These are phyloP conservation scores for Pleurotus tuber-regium DNA, from an alignment of 768 basidiomycete genomes.

Conservation along the genomic window DNA sequence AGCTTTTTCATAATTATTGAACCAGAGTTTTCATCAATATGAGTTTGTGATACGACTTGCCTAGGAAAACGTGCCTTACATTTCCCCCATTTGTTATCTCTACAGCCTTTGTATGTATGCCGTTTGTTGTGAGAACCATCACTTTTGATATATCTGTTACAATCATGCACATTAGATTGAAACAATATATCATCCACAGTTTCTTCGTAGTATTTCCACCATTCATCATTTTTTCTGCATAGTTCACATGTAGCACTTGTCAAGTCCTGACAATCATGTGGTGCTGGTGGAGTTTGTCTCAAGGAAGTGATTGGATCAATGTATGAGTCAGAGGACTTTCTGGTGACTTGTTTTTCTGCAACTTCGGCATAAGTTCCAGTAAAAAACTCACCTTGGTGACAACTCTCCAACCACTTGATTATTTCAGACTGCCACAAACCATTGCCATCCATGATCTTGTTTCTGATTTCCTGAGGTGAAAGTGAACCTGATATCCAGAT, in stretches of 20 bases:
- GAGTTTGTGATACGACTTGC: slow-evolving; percentile 5
- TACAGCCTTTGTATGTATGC: background rate
- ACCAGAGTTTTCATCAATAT: slow-evolving; percentile 26
- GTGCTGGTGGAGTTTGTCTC: slow-evolving; percentile 19
- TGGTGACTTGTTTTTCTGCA: background rate
- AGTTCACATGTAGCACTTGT: slow-evolving; percentile 20
- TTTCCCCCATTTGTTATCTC: background rate
- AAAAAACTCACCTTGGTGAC: slow-evolving; percentile 29
- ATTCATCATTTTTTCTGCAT: background rate
- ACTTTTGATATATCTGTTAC: slow-evolving; percentile 15
- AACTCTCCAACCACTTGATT: slow-evolving; percentile 29
- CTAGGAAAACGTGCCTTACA: slow-evolving; percentile 29
- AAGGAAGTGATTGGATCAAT: slow-evolving; percentile 21
- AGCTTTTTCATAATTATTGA: slow-evolving; percentile 21
- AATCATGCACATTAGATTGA: slow-evolving; percentile 27
- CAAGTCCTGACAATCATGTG: slow-evolving; percentile 9
- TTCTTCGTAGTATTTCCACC: slow-evolving; percentile 16
- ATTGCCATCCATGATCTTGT: background rate
- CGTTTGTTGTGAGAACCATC: slow-evolving; percentile 13
- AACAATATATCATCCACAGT: slow-evolving; percentile 27
- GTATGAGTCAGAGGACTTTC: slow-evolving; percentile 10
- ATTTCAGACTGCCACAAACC: slow-evolving; percentile 17
- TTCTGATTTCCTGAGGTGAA: background rate
- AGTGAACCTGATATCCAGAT: background rate
- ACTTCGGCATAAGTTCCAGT: slow-evolving; percentile 21